phyloP scores from a whole-genome alignment of 2,329 filamentous ascomycete genomes.

The Xylaria sp. region DNA sequence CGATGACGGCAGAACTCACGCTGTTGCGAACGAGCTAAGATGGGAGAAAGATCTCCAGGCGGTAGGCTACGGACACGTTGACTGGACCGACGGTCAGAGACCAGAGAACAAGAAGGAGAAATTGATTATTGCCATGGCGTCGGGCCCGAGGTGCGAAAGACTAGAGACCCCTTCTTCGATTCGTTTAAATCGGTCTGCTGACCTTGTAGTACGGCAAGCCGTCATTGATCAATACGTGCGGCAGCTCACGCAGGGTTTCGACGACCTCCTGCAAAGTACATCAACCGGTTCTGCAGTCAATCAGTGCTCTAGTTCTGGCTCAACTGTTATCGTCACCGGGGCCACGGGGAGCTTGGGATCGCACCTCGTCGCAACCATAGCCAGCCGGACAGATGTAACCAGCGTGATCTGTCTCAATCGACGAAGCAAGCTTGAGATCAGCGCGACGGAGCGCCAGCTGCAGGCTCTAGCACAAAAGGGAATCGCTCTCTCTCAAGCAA shows the following conservation, averaged over 20 bases:
- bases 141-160: constrained; percentile 32
- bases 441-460: constrained; percentile 34
- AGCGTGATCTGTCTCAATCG: constrained; percentile 31
- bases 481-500: constrained; percentile 22
- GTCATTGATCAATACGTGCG: constrained; percentile 21
- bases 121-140: constrained; percentile 48
- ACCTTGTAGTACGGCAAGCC: constrained; percentile 26
- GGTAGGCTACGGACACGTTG: constrained; percentile 46
- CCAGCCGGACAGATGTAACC: constrained; percentile 9
- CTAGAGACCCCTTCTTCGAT: constrained; percentile 11
- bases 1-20: constrained; percentile 48
- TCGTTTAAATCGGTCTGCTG: constrained; percentile 20
- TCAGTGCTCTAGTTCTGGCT: not conserved
- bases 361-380: constrained; percentile 19
- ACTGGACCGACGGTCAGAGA: constrained; percentile 47
- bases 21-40: constrained; percentile 32
- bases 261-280: constrained; percentile 1
- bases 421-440: constrained; percentile 29
- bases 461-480: constrained; percentile 30
- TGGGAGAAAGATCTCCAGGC: constrained; percentile 46
- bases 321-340: constrained; percentile 54
- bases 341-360: constrained; percentile 33
- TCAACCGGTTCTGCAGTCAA: constrained; percentile 26
- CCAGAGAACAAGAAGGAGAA: constrained; percentile 46
- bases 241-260: constrained; percentile 18